Percentiles rank a stretch among this genome's conserved stretches.
Conservation (phyloP, 257 asterid genomes). For the Nicotiana attenuata region DNA sequence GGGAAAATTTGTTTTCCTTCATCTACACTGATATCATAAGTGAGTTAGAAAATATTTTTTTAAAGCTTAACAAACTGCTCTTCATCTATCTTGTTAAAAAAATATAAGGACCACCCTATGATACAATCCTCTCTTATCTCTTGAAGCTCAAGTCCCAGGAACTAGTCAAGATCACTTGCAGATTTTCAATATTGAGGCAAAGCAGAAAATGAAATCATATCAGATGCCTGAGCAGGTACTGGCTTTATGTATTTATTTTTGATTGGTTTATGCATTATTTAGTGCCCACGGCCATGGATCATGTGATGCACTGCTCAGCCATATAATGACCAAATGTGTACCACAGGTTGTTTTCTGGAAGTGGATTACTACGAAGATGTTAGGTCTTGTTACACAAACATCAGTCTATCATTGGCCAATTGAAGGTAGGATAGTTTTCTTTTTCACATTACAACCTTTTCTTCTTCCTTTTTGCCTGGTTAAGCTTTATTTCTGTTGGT, state of each 20-base stretch:
- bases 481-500: conserved; percentile 1
- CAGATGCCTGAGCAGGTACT: conserved; percentile 99
- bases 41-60: background rate
- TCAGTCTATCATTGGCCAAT: conserved; percentile 93
- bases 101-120: background rate
- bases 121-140: conserved; percentile 15
- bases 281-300: background rate
- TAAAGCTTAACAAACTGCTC: background rate
- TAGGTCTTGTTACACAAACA: conserved; percentile 92
- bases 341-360: conserved; percentile 94
- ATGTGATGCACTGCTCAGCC: conserved; percentile 8
- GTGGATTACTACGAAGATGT: conserved; percentile 88
- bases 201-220: conserved; percentile 85
- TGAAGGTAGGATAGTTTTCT: conserved; percentile 53
- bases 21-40: background rate
- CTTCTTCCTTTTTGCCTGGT: background rate
- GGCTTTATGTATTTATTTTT: background rate
- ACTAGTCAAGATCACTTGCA: conserved; percentile 96
- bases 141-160: conserved; percentile 94
- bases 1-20: background rate
- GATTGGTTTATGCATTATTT: background rate
- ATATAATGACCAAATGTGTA: conserved; percentile 1
- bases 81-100: background rate
- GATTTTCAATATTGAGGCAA: conserved; percentile 95
- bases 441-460: background rate